Evolutionary conservation across 2,329 filamentous ascomycete genomes (phyloP).

Genomic region (Sporothrix brunneoviolacea): DNA sequence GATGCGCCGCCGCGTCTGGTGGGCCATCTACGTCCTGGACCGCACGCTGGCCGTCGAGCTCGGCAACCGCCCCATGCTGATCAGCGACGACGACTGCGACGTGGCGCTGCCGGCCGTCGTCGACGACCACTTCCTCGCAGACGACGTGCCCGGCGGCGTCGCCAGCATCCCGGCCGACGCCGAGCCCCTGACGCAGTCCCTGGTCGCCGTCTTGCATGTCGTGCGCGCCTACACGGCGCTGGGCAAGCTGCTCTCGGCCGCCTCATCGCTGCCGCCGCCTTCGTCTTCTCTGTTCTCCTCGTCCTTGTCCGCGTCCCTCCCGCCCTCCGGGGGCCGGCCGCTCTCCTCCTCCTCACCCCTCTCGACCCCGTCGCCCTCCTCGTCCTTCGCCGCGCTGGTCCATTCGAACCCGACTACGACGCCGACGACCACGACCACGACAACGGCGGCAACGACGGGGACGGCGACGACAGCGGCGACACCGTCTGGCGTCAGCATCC

Average conservation of each 20-base stretch:
- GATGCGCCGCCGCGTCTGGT: slow-evolving; percentile 85
- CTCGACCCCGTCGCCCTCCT: slow-evolving; percentile 6
- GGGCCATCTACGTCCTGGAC: slow-evolving; percentile 87
- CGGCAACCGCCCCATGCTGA: slow-evolving; percentile 65
- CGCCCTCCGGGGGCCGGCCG: background rate
- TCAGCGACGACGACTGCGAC: slow-evolving; percentile 85
- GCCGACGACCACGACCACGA: background rate
- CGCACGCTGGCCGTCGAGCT: slow-evolving; percentile 73
- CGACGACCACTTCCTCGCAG: too few relatives aligned
- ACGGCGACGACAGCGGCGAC: background rate
- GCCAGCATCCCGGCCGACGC: too few relatives aligned
- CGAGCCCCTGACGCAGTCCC: slow-evolving; percentile 42
- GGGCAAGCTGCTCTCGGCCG: slow-evolving; percentile 48
- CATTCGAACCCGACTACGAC: background rate
- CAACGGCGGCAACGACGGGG: background rate
- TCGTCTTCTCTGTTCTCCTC: background rate
- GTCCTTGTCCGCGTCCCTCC: background rate
- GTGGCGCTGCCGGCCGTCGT: slow-evolving; percentile 70
- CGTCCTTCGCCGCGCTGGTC: background rate
- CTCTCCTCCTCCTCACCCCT: slow-evolving; percentile 5
- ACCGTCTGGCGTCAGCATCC: slow-evolving; percentile 41
- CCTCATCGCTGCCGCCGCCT: background rate
- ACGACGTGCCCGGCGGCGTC: slow-evolving; percentile 65
- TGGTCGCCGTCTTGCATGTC: slow-evolving; percentile 75
- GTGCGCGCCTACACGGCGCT: slow-evolving; percentile 71